Conservation (phyloP, 805 yeast genomes). For the Sugiyamaella lignohabitans region DNA sequence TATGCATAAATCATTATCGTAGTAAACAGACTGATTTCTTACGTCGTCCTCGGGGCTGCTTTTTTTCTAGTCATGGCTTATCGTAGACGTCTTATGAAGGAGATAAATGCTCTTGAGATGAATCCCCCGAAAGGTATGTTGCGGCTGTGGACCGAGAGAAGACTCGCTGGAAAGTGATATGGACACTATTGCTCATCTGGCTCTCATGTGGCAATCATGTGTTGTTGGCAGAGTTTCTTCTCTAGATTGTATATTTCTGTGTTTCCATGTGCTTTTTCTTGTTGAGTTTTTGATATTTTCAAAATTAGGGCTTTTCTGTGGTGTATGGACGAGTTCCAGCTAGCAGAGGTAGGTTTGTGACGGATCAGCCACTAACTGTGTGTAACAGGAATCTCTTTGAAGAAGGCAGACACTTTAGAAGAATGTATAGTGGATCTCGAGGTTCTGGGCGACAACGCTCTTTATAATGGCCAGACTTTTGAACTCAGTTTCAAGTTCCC, state of each 20-base stretch:
- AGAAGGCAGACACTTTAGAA: constrained; percentile 31
- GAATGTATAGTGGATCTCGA: constrained; percentile 36
- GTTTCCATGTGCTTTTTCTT: too few relatives aligned
- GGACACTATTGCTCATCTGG: neutral
- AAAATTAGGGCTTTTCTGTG: too few relatives aligned
- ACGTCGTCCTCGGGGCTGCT: neutral
- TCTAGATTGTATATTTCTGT: neutral
- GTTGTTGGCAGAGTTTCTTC: neutral
- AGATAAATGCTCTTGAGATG: neutral
- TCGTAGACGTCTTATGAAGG: constrained; percentile 2
- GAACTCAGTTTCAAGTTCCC: constrained; percentile 41
- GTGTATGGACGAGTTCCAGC: too few relatives aligned
- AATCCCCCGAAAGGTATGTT: constrained; percentile 2
- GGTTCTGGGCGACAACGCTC: constrained; percentile 32
- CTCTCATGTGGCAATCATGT: neutral
- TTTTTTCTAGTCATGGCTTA: neutral
- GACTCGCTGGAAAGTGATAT: too few relatives aligned
- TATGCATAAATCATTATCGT: too few relatives aligned
- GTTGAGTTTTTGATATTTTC: too few relatives aligned
- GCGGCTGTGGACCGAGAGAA: neutral
- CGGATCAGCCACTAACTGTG: too few relatives aligned
- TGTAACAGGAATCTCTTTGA: constrained; percentile 29
- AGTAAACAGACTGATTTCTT: too few relatives aligned
- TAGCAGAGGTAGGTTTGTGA: too few relatives aligned
- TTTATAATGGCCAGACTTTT: constrained; percentile 36